Evolutionary conservation across 139 green algal species (phyloP).

Genomic region (Desmodesmus armatus): DNA sequence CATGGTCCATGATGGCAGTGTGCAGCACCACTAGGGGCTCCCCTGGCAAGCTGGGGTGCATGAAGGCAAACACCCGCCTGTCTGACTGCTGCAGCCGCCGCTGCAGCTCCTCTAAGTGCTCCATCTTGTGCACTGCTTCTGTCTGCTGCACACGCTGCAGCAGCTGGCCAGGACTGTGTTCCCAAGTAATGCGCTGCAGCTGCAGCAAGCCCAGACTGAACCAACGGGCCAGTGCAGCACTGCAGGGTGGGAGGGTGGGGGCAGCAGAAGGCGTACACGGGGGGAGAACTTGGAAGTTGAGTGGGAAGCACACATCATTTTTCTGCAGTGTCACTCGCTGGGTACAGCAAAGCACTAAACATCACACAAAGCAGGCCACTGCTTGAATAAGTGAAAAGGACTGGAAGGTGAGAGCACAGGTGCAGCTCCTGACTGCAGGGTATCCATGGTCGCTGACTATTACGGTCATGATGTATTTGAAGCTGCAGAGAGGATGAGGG

Average conservation of each 20-base stretch:
- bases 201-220: constrained; percentile 81
- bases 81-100: constrained; percentile 59
- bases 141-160: constrained; percentile 66
- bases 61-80: constrained; percentile 75
- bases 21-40: constrained; percentile 86
- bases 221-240: constrained; percentile 70
- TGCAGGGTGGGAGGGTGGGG: constrained; percentile 46
- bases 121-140: constrained; percentile 80
- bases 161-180: constrained; percentile 60
- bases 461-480: too few species aligned
- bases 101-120: constrained; percentile 67
- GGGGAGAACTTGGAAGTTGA: too few species aligned
- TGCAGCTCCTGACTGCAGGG: too few species aligned
- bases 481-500: too few species aligned
- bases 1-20: constrained; percentile 61
- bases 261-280: too few species aligned
- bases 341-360: too few species aligned
- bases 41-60: constrained; percentile 73
- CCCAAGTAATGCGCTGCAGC: constrained; percentile 79
- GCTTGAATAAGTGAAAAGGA: too few species aligned
- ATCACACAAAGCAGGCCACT: too few species aligned
- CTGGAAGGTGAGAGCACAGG: too few species aligned
- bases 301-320: too few species aligned
- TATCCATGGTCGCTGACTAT: too few species aligned
- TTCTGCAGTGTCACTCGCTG: too few species aligned